Conservation (phyloP, 495 filamentous ascomycete species). For the Aspergillus leporis region DNA sequence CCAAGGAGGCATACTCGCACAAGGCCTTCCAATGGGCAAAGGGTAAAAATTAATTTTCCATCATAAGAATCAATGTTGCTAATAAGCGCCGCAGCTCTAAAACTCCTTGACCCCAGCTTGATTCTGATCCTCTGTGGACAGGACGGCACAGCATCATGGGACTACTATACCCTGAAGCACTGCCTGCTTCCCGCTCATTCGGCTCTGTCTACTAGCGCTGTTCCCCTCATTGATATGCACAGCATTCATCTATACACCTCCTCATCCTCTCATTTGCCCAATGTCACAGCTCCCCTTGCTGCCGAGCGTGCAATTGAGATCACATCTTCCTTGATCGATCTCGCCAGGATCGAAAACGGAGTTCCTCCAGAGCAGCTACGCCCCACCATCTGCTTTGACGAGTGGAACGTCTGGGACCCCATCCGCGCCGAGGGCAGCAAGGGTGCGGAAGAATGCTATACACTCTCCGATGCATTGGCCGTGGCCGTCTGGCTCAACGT, state of each 20-base stretch:
- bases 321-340: constrained; percentile 65
- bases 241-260: constrained; percentile 72
- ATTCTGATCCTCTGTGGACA: constrained; percentile 71
- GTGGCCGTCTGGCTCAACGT: constrained; percentile 76
- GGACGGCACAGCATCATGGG: constrained; percentile 67
- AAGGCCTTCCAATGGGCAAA: constrained; percentile 80
- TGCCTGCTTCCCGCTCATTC: constrained; percentile 50
- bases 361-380: constrained; percentile 56
- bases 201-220: constrained; percentile 42
- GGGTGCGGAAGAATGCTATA: constrained; percentile 71
- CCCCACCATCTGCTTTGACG: constrained; percentile 78
- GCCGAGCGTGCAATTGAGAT: constrained; percentile 77
- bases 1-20: constrained; percentile 72
- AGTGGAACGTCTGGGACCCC: constrained; percentile 87
- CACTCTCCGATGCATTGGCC: constrained; percentile 72
- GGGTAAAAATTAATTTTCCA: constrained; percentile 25
- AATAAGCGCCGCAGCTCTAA: constrained; percentile 51
- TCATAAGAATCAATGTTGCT: not conserved
- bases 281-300: constrained; percentile 65
- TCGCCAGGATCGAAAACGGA: constrained; percentile 68
- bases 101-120: constrained; percentile 69
- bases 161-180: constrained; percentile 67
- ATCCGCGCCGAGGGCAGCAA: constrained; percentile 66
- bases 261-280: constrained; percentile 52
- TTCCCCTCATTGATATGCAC: constrained; percentile 70